These are phyloP conservation scores for Pseudocohnilembus persalinus DNA, from an alignment of 169 alveolate genomes.

Conservation along the genomic window DNA sequence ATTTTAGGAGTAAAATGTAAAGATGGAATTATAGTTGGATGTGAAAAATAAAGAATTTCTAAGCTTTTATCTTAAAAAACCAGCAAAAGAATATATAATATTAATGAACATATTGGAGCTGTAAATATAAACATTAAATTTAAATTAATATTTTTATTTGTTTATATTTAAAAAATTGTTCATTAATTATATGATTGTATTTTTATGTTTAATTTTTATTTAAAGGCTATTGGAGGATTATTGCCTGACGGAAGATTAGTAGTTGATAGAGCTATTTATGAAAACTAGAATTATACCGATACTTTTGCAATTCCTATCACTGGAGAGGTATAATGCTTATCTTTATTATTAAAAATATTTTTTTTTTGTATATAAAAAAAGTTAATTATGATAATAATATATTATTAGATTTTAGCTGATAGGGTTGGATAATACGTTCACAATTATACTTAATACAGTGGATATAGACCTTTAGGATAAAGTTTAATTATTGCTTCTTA, in stretches of 20 bases:
- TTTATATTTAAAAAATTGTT: background rate
- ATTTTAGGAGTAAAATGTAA: conserved; percentile 88
- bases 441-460: conserved; percentile 89
- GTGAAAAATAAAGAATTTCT: conserved; percentile 83
- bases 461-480: conserved; percentile 94
- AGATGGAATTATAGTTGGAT: conserved; percentile 92
- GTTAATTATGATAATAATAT: background rate
- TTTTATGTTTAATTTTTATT: too few species aligned
- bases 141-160: background rate
- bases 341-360: conserved; percentile 38
- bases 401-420: conserved; percentile 80
- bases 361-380: background rate
- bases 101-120: conserved; percentile 82
- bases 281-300: conserved; percentile 82
- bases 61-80: conserved; percentile 85
- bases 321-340: too few species aligned
- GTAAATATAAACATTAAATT: conserved; percentile 28
- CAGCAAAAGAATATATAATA: conserved; percentile 87
- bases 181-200: background rate
- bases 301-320: conserved; percentile 90
- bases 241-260: conserved; percentile 93
- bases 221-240: conserved; percentile 87
- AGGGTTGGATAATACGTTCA: conserved; percentile 91
- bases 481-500: conserved; percentile 85
- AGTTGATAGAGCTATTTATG: conserved; percentile 89